A percentile compares a stretch with the other conserved stretches of the same genome.
phyloP scores from a whole-genome alignment of 2,329 filamentous ascomycete genomes.

The Xylariaceae sp. region DNA sequence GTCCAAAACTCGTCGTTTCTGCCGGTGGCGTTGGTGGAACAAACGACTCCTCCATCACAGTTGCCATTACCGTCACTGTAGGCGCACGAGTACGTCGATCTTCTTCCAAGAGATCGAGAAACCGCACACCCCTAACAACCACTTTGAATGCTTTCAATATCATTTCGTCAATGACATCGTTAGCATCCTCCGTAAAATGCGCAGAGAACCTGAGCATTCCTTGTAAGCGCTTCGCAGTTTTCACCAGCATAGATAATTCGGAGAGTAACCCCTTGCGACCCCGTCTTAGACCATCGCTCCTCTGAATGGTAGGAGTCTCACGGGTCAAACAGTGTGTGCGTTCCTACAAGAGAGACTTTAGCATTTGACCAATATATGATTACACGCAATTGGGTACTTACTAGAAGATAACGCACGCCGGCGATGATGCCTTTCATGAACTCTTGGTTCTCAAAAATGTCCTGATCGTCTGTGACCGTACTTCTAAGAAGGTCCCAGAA shows the following conservation, averaged over 20 bases:
- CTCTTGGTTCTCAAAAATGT: conserved; percentile 88
- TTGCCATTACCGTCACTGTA: conserved; percentile 65
- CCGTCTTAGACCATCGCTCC: conserved; percentile 76
- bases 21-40: conserved; percentile 69
- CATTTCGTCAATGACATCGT: conserved; percentile 88
- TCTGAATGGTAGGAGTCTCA: conserved; percentile 77
- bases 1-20: conserved; percentile 60
- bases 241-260: conserved; percentile 88
- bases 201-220: conserved; percentile 66
- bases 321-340: conserved; percentile 85
- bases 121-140: conserved; percentile 87
- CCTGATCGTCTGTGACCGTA: conserved; percentile 74
- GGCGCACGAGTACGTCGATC: conserved; percentile 58
- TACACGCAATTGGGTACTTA: conserved; percentile 55
- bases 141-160: conserved; percentile 93
- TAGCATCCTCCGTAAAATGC: conserved; percentile 63
- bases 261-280: conserved; percentile 87
- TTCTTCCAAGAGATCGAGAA: conserved; percentile 84
- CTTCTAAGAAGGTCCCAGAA: conserved; percentile 91
- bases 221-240: conserved; percentile 84
- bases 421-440: conserved; percentile 94
- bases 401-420: conserved; percentile 86
- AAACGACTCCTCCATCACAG: conserved; percentile 63
- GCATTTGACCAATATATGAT: neutral
- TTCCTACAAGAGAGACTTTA: conserved; percentile 64